Evolutionary conservation across 1,139 yeast species (phyloP).

Genomic region (Ogataea hybrid): DNA sequence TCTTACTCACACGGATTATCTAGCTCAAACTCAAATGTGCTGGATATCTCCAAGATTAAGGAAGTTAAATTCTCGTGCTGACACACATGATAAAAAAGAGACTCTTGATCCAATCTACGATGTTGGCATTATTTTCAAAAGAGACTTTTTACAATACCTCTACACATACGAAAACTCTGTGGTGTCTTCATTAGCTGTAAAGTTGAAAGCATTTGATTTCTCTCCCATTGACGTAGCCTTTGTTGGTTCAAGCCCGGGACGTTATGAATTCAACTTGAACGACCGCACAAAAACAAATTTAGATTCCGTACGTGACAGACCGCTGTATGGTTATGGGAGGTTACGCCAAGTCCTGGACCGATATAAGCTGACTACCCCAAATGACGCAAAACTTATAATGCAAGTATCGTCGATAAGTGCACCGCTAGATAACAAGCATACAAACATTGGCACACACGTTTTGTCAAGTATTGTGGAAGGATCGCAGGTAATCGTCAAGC

Average conservation of each 20-base stretch:
- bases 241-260: slow-evolving; percentile 57
- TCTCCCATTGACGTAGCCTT: slow-evolving; percentile 48
- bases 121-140: slow-evolving; percentile 35
- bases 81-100: slow-evolving; percentile 8
- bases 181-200: slow-evolving; percentile 33
- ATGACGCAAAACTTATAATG: slow-evolving; percentile 41
- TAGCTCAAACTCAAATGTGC: slow-evolving; percentile 59
- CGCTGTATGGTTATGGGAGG: slow-evolving; percentile 49
- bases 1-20: slow-evolving; percentile 51
- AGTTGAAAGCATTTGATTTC: slow-evolving; percentile 42
- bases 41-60: slow-evolving; percentile 57
- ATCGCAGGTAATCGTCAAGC: slow-evolving; percentile 22
- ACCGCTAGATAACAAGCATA: slow-evolving; percentile 40
- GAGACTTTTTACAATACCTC: slow-evolving; percentile 44
- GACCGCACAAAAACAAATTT: neutral
- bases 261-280: slow-evolving; percentile 13
- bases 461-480: slow-evolving; percentile 41
- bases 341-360: slow-evolving; percentile 42
- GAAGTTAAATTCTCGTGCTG: neutral
- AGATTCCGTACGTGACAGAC: neutral
- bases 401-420: slow-evolving; percentile 64
- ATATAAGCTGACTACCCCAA: slow-evolving; percentile 30
- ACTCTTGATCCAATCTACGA: slow-evolving; percentile 15
- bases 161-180: slow-evolving; percentile 37
- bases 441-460: slow-evolving; percentile 54